phyloP scores from a whole-genome alignment of 2,329 filamentous ascomycete genomes.

The Lasiodiplodia gonubiensis region DNA sequence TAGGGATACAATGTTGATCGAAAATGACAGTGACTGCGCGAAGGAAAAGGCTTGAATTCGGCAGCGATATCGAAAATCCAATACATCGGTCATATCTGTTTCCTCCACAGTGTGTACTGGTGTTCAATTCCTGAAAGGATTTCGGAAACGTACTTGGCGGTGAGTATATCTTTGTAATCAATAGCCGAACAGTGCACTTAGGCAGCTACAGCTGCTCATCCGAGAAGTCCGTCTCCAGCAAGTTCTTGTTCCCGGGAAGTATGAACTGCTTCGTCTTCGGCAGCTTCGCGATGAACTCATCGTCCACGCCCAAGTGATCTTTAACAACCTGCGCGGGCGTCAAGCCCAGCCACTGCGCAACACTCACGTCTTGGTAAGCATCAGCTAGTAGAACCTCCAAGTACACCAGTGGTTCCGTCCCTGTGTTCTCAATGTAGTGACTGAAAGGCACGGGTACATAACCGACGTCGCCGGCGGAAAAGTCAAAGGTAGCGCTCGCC shows the following conservation, averaged over 20 bases:
- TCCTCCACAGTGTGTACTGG: too few relatives aligned
- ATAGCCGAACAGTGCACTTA: too few relatives aligned
- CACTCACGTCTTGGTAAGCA: conserved; percentile 60
- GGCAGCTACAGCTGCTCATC: conserved; percentile 31
- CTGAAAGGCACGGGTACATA: conserved; percentile 62
- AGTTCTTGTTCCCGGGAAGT: conserved; percentile 45
- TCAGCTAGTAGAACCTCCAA: conserved; percentile 64
- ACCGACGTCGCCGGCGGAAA: conserved; percentile 64
- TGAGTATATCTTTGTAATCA: too few relatives aligned
- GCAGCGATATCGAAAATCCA: too few relatives aligned
- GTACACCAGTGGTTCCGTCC: conserved; percentile 62
- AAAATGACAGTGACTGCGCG: too few relatives aligned
- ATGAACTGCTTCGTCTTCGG: conserved; percentile 49
- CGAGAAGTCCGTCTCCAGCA: conserved; percentile 47
- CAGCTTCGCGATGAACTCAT: conserved; percentile 38
- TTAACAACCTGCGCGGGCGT: conserved; percentile 49
- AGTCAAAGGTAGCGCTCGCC: conserved; percentile 63
- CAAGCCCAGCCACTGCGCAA: conserved; percentile 64
- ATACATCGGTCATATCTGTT: too few relatives aligned
- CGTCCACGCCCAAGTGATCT: conserved; percentile 39
- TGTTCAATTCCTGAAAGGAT: too few relatives aligned
- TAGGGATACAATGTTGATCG: too few relatives aligned
- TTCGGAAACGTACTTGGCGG: too few relatives aligned
- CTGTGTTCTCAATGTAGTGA: conserved; percentile 68
- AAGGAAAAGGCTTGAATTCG: too few relatives aligned